Percentiles rank a stretch among this genome's conserved stretches.
These are phyloP conservation scores for Schizosaccharomyces osmophilus DNA, from an alignment of 805 yeast genomes.

Conservation along the genomic window DNA sequence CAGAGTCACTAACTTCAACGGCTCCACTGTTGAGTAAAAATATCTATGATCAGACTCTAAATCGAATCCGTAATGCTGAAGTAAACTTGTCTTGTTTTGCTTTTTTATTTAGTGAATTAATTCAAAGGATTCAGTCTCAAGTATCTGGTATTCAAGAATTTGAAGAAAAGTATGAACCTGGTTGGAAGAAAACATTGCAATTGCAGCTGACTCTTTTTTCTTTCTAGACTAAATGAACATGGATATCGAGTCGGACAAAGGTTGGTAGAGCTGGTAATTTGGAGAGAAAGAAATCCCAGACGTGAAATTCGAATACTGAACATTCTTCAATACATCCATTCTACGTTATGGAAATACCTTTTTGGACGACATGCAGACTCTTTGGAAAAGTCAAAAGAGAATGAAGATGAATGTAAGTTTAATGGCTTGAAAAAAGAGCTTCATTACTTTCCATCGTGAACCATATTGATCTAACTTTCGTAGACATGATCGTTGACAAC, in stretches of 20 bases:
- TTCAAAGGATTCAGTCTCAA: constrained; percentile 35
- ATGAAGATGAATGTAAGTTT: constrained; percentile 28
- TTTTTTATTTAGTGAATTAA: constrained; percentile 44
- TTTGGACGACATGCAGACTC: constrained; percentile 57
- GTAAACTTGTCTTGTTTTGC: constrained; percentile 44
- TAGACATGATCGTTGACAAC: constrained; percentile 50
- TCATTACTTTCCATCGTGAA: not conserved
- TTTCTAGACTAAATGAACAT: constrained; percentile 32
- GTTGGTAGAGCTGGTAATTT: constrained; percentile 38
- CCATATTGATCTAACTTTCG: too few species aligned
- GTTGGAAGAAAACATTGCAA: not conserved
- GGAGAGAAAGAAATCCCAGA: constrained; percentile 42
- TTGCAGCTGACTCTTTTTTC: not conserved
- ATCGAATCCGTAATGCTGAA: constrained; percentile 34
- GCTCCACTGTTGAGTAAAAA: constrained; percentile 5
- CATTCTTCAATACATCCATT: constrained; percentile 44
- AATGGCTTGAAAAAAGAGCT: not conserved
- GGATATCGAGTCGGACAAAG: constrained; percentile 63
- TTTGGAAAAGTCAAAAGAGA: constrained; percentile 44
- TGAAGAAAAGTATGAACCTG: constrained; percentile 17
- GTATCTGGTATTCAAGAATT: constrained; percentile 46
- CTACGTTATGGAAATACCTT: constrained; percentile 44
- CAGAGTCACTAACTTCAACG: not conserved
- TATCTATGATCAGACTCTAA: constrained; percentile 46
- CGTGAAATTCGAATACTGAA: constrained; percentile 46